Evolutionary conservation across 139 green algal genomes (phyloP), one percentile per base, ranked within the genome.

Genomic region (Coelastrella sp.): DNA sequence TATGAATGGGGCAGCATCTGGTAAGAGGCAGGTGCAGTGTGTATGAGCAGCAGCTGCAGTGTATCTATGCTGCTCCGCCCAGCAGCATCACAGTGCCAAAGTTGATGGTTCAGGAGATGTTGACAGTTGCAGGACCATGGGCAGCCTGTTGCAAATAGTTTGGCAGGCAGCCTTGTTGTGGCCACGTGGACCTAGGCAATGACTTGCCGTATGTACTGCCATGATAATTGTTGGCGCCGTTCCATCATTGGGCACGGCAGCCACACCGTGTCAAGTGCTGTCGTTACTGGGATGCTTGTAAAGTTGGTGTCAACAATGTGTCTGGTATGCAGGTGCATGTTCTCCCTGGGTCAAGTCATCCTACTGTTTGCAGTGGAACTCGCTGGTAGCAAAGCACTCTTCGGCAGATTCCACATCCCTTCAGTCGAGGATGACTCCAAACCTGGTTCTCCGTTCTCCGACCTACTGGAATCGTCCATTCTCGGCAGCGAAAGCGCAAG

Each of bases 1-100:
- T 78, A n/a, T 66, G 82, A 87, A 23, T 87, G 82, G 82, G 64
- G 61, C 10, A 47, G 16, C 64, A 87, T 87, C 61, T 87, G 82
- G 82, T 78, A 16, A 78, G 73, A 22, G 2, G 32, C 16, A 32
- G 14, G 10, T 71, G 61, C 61, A 71, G 61, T 71, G 61, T 10
- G 11, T 10, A 10, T 71, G 32, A 2, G 32, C 32, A 47, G 32
- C 16, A 7, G 14, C 61, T 71, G 61, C 61, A 71, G 61, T 71
- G 61, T 10, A 71, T 10, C 61, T 71, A 47, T 47, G 32, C 32
- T 2, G 32, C 32, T 47, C 32, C 32, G 32, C 32, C 32, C 32
- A 47, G 32, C 32, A 47, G 32, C 32, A 47, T 47, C 32, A 47
- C 32, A 47, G 32, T 47, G 32, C 32, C 32, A 47, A 47, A 47